Percentiles rank a stretch among this genome's conserved stretches.
These are phyloP conservation scores for Juglanconis oblonga DNA, from an alignment of 2,329 filamentous ascomycete species.

Conservation along the genomic window DNA sequence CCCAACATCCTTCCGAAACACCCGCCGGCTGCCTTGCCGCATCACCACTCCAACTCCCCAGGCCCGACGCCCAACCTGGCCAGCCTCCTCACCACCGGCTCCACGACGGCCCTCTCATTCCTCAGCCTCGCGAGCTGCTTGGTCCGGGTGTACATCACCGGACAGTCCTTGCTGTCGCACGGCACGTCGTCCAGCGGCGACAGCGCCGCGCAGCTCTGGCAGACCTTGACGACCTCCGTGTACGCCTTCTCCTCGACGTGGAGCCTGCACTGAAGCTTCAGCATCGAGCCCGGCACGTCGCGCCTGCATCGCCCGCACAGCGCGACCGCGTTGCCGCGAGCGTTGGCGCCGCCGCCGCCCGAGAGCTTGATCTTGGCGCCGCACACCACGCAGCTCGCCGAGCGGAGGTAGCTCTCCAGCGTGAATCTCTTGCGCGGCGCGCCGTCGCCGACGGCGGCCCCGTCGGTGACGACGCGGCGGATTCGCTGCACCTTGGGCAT, in stretches of 20 bases:
- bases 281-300: slow-evolving; percentile 57
- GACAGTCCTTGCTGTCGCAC: slow-evolving; percentile 90
- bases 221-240: slow-evolving; percentile 65
- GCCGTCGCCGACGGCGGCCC: slow-evolving; percentile 20
- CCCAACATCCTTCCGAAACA: background rate
- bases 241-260: slow-evolving; percentile 61
- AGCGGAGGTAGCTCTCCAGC: slow-evolving; percentile 90
- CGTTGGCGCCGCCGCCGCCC: slow-evolving; percentile 24
- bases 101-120: slow-evolving; percentile 35
- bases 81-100: slow-evolving; percentile 33
- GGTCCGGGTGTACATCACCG: slow-evolving; percentile 79
- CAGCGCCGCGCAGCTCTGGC: slow-evolving; percentile 74
- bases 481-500: slow-evolving; percentile 89
- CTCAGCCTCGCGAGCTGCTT: slow-evolving; percentile 54
- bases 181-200: slow-evolving; percentile 72
- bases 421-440: slow-evolving; percentile 58
- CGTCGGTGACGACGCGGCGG: slow-evolving; percentile 51
- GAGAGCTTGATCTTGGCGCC: slow-evolving; percentile 45
- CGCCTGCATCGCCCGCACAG: slow-evolving; percentile 59
- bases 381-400: slow-evolving; percentile 77
- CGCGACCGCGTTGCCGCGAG: slow-evolving; percentile 29
- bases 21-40: no score
- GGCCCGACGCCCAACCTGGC: slow-evolving; percentile 25
- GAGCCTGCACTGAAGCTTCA: slow-evolving; percentile 61
- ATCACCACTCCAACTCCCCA: slow-evolving; percentile 34